Conservation (phyloP, 2,329 filamentous ascomycete species). For the Hypoxylon sp. region DNA sequence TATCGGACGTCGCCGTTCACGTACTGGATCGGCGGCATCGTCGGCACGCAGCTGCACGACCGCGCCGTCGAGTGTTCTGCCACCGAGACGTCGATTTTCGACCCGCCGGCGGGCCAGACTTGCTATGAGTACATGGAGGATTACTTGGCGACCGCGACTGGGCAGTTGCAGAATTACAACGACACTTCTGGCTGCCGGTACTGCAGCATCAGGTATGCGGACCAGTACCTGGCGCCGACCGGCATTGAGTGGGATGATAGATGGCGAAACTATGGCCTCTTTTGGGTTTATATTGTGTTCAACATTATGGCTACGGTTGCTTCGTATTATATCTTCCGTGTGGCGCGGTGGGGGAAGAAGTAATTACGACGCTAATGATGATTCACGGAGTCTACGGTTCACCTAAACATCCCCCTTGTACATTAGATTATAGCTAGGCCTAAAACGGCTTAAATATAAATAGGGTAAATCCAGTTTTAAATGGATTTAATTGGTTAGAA, state of each 20-base stretch:
- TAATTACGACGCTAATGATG: slow-evolving; percentile 1
- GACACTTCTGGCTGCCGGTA: slow-evolving; percentile 6
- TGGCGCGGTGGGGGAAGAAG: slow-evolving; percentile 16
- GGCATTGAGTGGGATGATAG: slow-evolving; percentile 8
- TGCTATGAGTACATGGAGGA: slow-evolving; percentile 3
- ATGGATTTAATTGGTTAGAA: too few relatives aligned
- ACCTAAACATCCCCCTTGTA: too few relatives aligned
- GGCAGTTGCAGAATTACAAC: slow-evolving; percentile 6
- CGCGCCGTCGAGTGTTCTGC: slow-evolving; percentile 6
- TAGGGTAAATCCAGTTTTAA: too few relatives aligned
- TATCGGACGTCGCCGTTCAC: slow-evolving; percentile 13
- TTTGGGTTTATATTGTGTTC: slow-evolving; percentile 27
- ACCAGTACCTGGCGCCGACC: slow-evolving; percentile 11
- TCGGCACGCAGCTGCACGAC: slow-evolving; percentile 16
- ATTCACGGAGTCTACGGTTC: neutral
- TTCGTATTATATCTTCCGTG: slow-evolving; percentile 17
- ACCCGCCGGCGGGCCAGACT: slow-evolving; percentile 4
- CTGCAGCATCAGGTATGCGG: slow-evolving; percentile 5
- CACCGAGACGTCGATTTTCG: slow-evolving; percentile 7
- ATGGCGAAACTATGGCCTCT: slow-evolving; percentile 13
- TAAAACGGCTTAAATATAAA: too few relatives aligned
- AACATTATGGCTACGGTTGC: slow-evolving; percentile 7
- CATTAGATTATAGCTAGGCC: too few relatives aligned
- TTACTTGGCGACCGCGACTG: neutral
- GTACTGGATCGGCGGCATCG: slow-evolving; percentile 23